These are phyloP conservation scores for Chloris gayana DNA, from an alignment of 176 grass and related monocot genomes.

Conservation along the genomic window DNA sequence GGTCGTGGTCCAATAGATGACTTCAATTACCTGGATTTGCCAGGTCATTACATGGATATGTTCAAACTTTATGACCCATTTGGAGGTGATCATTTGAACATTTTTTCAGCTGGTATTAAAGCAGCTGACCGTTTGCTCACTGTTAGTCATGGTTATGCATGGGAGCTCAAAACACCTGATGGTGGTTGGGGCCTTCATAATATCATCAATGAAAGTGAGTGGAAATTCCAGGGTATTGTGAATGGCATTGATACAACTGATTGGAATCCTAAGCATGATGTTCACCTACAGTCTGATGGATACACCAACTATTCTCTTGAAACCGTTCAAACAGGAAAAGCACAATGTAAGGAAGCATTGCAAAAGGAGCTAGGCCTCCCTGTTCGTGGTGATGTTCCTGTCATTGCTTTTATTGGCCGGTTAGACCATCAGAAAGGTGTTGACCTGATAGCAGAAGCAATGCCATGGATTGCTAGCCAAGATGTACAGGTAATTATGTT, in stretches of 20 bases:
- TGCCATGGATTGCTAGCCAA: conserved; percentile 88
- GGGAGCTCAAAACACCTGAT: conserved; percentile 92
- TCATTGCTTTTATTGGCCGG: conserved; percentile 86
- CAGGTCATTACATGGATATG: conserved; percentile 68
- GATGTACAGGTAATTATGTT: conserved; percentile 85
- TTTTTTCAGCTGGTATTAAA: conserved; percentile 90
- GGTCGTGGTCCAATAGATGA: conserved; percentile 91
- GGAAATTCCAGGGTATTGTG: conserved; percentile 93
- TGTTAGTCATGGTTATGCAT: conserved; percentile 91
- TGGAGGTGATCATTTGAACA: conserved; percentile 91
- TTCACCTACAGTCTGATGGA: conserved; percentile 76
- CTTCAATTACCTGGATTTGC: conserved; percentile 72
- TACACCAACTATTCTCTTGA: conserved; percentile 82
- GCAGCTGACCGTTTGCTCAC: conserved; percentile 84
- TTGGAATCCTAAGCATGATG: conserved; percentile 84
- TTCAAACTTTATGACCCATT: conserved; percentile 77
- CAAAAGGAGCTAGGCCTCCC: conserved; percentile 81
- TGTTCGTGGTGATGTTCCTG: conserved; percentile 55
- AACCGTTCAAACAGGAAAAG: conserved; percentile 67
- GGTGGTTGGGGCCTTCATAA: conserved; percentile 88
- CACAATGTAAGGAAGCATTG: conserved; percentile 80
- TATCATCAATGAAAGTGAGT: conserved; percentile 72
- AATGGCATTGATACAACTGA: conserved; percentile 83
- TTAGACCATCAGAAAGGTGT: conserved; percentile 94
- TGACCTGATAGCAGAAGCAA: conserved; percentile 87